A percentile compares a stretch with the other conserved stretches of the same genome.
Conservation (phyloP, 2,329 filamentous ascomycete species). For the Neonectria magnoliae region DNA sequence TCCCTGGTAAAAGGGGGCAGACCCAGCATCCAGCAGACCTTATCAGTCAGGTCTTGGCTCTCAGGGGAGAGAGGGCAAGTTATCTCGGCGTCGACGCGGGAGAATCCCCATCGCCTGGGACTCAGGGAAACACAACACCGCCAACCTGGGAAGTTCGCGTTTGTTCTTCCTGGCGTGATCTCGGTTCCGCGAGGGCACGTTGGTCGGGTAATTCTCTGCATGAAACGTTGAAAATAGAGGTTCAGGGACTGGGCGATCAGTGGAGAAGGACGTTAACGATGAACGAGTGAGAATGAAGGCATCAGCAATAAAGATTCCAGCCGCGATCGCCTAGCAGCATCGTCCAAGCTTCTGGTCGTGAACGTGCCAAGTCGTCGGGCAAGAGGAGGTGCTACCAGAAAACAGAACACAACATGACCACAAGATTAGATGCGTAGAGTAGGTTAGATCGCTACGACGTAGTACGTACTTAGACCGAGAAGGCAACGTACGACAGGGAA, state of each 20-base stretch:
- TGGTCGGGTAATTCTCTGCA: slow-evolving; percentile 29
- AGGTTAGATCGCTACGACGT: neutral
- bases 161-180: neutral
- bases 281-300: neutral
- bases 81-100: neutral
- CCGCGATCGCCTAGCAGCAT: slow-evolving; percentile 3
- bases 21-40: neutral
- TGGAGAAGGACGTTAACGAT: slow-evolving; percentile 12
- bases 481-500: slow-evolving; percentile 28
- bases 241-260: slow-evolving; percentile 20
- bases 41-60: neutral
- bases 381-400: neutral
- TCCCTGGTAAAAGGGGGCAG: neutral
- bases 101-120: neutral
- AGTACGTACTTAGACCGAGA: neutral
- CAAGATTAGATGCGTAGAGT: neutral
- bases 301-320: neutral
- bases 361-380: slow-evolving; percentile 2
- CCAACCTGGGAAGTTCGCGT: neutral
- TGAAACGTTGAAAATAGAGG: slow-evolving; percentile 16
- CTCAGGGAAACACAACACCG: neutral
- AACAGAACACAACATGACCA: neutral
- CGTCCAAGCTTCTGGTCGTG: slow-evolving; percentile 29
- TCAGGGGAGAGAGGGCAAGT: neutral
- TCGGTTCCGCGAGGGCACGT: neutral